Conservation (phyloP, 768 basidiomycete species). For the Russula ochroleuca region DNA sequence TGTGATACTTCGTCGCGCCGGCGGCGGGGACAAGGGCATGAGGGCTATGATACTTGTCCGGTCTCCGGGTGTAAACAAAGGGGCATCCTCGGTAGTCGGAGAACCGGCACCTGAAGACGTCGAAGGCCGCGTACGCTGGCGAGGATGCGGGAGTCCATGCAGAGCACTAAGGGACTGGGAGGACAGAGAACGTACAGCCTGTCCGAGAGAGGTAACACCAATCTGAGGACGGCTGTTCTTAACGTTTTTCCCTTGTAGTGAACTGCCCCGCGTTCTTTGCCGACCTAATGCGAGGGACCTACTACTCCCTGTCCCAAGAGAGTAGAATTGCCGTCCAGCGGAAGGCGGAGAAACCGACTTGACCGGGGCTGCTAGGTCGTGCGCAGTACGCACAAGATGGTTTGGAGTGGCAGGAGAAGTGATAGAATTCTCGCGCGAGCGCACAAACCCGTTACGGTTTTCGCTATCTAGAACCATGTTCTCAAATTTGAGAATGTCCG, state of each 20-base stretch:
- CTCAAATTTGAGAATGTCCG: slow-evolving; percentile 59
- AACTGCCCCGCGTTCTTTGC: slow-evolving; percentile 12
- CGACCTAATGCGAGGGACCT: neutral
- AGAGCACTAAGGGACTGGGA: slow-evolving; percentile 35
- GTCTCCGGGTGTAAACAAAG: slow-evolving; percentile 9
- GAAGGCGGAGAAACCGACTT: slow-evolving; percentile 11
- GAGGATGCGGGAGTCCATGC: slow-evolving; percentile 48
- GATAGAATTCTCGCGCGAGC: slow-evolving; percentile 16
- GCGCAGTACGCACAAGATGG: neutral
- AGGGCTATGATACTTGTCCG: slow-evolving; percentile 33
- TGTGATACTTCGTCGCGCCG: slow-evolving; percentile 22
- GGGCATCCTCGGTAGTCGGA: slow-evolving; percentile 17
- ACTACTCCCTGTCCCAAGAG: neutral
- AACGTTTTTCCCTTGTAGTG: slow-evolving; percentile 2
- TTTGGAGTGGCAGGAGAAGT: slow-evolving; percentile 20
- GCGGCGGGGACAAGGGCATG: slow-evolving; percentile 39
- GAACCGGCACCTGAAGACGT: slow-evolving; percentile 17
- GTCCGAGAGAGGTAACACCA: neutral
- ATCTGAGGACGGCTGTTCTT: slow-evolving; percentile 12
- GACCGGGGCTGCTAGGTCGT: neutral
- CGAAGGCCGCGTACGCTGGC: slow-evolving; percentile 32
- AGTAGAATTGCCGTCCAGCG: slow-evolving; percentile 4
- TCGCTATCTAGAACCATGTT: slow-evolving; percentile 41
- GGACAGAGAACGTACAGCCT: slow-evolving; percentile 16
- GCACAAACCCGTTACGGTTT: slow-evolving; percentile 15